Evolutionary conservation across 371 early-diverging fungal species (phyloP).

Genomic region (Haplosporangium sp.): DNA sequence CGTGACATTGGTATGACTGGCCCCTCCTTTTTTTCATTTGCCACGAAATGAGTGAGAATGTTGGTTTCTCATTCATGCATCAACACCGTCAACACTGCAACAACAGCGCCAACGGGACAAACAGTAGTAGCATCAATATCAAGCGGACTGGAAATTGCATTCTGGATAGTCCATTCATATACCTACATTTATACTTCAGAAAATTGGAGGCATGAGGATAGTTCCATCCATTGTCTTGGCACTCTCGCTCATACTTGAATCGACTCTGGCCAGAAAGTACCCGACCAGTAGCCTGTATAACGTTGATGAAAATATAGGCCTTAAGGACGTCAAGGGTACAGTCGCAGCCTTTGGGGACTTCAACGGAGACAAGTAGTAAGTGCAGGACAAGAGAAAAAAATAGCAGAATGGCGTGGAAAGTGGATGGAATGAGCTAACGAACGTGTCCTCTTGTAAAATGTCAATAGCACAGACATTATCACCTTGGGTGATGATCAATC

Average conservation of each 20-base stretch:
- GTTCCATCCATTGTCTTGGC: conserved; percentile 28
- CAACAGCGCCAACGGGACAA: too few relatives aligned
- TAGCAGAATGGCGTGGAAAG: neutral
- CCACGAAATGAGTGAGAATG: too few relatives aligned
- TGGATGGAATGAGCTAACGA: too few relatives aligned
- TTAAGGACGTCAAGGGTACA: conserved; percentile 75
- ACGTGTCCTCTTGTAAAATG: too few relatives aligned
- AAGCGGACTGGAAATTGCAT: too few relatives aligned
- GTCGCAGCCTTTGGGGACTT: conserved; percentile 89
- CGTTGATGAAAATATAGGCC: conserved; percentile 61
- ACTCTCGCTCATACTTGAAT: conserved; percentile 18
- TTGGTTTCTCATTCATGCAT: too few relatives aligned
- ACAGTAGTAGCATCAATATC: too few relatives aligned
- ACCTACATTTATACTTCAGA: too few relatives aligned
- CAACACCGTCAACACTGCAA: too few relatives aligned
- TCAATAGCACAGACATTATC: conserved; percentile 81
- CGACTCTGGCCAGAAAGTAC: conserved; percentile 39
- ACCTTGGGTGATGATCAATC: conserved; percentile 73
- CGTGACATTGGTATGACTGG: too few relatives aligned
- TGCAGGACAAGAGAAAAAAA: conserved; percentile 18
- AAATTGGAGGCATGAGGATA: conserved; percentile 20
- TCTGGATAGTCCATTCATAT: too few relatives aligned
- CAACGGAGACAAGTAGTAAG: conserved; percentile 83
- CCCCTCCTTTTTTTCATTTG: too few relatives aligned
- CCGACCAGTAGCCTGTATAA: conserved; percentile 58